Evolutionary conservation across 805 yeast species (phyloP), one percentile per base, ranked within the genome.

Genomic region (Martiniozyma abietophila): DNA sequence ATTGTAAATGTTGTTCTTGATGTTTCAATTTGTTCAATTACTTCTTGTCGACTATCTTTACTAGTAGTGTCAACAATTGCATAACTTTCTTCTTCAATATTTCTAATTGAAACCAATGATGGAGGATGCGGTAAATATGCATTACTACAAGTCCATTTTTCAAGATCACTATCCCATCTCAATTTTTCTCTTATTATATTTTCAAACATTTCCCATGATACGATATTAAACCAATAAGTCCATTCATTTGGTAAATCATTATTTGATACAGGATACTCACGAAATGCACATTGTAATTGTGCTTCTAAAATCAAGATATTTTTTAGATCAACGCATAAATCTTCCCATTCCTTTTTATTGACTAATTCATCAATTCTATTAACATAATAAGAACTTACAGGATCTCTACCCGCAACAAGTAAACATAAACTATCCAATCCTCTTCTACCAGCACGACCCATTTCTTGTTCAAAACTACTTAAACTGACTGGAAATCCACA

Each of bases 361-460:
- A 74, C 52, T 17, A 85, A 50, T 32, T 71, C 71, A 4, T 71
- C 71, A 0, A 89, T 80, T 49, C 83, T 74, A 6, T 67, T 65
- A 59, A 83, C 74, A 51, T 80, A 89, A 51, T 80, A 77, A 47
- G 85, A 94, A 55, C 89, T 95, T 2, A 85, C 74, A 0, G 96
- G 95, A 11, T 78, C 76, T 18, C 76, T 73, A 24, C 92, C 80
- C 1, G 88, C 92, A 9, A 92, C 83, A 34, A 81, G 74, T 4
- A 92, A 60, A 0, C 96, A 89, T 50, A 92, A 58, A 4, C 96
- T 84, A 31, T 92, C 96, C 35, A 71, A 71, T 34, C 70, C 73
- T 44, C 95, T 74, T 53, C 99, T 67, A 12, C 99, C 99, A 0
- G 96, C 97, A 50, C 99, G 69, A 24, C 99, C 99, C 62, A 92